Evolutionary conservation across 495 filamentous ascomycete species (phyloP).

Genomic region (Cladorrhinum samala): DNA sequence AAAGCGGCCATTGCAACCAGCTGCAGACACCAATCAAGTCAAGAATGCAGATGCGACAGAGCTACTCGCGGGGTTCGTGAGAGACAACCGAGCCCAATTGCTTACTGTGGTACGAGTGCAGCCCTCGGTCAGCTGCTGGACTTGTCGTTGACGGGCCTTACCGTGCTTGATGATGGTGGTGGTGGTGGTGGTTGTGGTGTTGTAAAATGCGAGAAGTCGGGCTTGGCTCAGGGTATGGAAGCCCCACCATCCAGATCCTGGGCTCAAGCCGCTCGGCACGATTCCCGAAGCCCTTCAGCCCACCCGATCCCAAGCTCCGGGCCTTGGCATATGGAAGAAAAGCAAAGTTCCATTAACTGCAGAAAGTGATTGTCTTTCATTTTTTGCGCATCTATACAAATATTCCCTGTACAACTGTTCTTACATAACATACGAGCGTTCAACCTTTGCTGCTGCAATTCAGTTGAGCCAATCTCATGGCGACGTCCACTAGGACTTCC

Average conservation of each 20-base stretch:
- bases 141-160: not conserved
- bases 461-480: too few species aligned
- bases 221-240: not conserved
- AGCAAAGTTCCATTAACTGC: too few species aligned
- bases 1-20: not conserved
- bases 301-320: not conserved
- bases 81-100: not conserved
- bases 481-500: not conserved
- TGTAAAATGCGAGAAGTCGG: conserved; percentile 2
- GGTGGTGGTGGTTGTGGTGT: not conserved
- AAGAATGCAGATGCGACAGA: not conserved
- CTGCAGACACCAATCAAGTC: not conserved
- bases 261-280: not conserved
- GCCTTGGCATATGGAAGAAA: too few species aligned
- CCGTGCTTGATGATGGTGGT: not conserved
- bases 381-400: not conserved
- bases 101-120: not conserved
- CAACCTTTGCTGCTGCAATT: too few species aligned
- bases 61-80: not conserved
- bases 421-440: too few species aligned
- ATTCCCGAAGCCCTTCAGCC: not conserved
- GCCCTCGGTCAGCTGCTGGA: not conserved
- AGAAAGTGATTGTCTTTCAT: not conserved
- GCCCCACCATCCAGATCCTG: not conserved
- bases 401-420: not conserved